These are phyloP conservation scores for Pseudotsuga menziesii DNA, from an alignment of 75 land plant species.

Conservation along the genomic window DNA sequence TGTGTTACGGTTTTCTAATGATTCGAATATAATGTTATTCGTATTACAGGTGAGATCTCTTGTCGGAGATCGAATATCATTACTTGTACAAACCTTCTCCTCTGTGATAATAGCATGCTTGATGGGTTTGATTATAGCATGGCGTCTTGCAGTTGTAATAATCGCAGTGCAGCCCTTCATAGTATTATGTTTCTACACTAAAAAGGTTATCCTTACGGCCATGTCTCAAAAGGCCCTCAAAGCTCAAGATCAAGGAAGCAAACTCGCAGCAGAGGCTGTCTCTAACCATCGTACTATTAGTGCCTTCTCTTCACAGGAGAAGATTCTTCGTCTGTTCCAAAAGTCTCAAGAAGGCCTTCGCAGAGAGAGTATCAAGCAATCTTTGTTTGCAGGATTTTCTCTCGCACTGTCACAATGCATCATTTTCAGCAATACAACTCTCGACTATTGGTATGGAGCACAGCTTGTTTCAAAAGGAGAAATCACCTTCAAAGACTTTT, in stretches of 20 bases:
- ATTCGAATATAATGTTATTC: not conserved
- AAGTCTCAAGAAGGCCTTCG: constrained; percentile 36
- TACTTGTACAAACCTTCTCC: constrained; percentile 55
- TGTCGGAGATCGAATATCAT: constrained; percentile 66
- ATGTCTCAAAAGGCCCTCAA: constrained; percentile 50
- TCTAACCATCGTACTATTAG: constrained; percentile 69
- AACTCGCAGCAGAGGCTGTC: constrained; percentile 77
- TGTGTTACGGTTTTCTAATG: too few relatives aligned
- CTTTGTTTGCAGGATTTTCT: constrained; percentile 61
- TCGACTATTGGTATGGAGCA: constrained; percentile 84
- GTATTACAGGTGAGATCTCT: constrained; percentile 56
- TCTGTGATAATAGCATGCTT: constrained; percentile 56
- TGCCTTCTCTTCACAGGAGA: constrained; percentile 68
- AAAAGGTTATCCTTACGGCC: constrained; percentile 43
- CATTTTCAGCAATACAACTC: constrained; percentile 44
- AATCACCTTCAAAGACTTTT: constrained; percentile 41
- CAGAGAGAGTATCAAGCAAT: constrained; percentile 37
- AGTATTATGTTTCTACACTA: constrained; percentile 59
- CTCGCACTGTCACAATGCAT: constrained; percentile 51
- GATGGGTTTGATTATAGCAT: constrained; percentile 60
- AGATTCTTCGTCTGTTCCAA: constrained; percentile 48
- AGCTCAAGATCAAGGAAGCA: constrained; percentile 55
- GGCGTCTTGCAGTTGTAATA: constrained; percentile 77
- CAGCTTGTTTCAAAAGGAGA: constrained; percentile 34
- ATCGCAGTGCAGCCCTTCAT: constrained; percentile 74